Percentiles rank a stretch among this genome's conserved stretches.
These are phyloP conservation scores for Ajuga chamaepitys DNA, from an alignment of 257 asterid genomes.

Conservation along the genomic window DNA sequence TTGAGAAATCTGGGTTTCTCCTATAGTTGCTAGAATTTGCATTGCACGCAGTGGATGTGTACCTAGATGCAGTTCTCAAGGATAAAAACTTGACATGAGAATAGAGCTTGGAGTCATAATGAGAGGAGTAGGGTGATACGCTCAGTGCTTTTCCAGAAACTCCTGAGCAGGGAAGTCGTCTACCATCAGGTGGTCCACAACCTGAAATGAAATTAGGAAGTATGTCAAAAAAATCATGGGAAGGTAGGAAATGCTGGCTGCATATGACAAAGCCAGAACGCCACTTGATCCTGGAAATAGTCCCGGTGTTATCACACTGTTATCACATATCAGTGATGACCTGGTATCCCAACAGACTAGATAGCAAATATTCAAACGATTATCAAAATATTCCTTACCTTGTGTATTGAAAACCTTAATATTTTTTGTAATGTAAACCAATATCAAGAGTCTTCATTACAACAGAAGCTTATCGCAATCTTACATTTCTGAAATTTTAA, in stretches of 20 bases:
- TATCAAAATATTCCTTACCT: no score
- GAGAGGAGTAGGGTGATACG: constrained; percentile 33
- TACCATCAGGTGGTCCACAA: constrained; percentile 50
- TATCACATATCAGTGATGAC: background rate
- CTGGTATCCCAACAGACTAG: background rate
- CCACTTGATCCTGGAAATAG: background rate
- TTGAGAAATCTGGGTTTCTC: constrained; percentile 64
- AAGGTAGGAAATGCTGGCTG: background rate
- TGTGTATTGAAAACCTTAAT: no score
- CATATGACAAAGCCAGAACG: background rate
- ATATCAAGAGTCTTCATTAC: no score
- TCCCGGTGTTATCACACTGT: background rate
- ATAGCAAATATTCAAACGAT: background rate
- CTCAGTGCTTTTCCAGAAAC: constrained; percentile 49
- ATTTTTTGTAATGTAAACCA: no score
- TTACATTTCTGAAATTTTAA: no score
- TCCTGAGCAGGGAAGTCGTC: constrained; percentile 49
- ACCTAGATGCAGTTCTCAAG: constrained; percentile 34
- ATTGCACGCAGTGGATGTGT: constrained; percentile 35
- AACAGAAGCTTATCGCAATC: no score
- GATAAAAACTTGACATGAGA: constrained; percentile 33
- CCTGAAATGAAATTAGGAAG: constrained; percentile 39
- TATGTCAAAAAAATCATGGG: background rate
- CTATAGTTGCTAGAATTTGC: constrained; percentile 60
- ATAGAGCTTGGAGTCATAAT: constrained; percentile 24